Conservation (phyloP, 306 rosid genomes). For the Dryas drummondii region DNA sequence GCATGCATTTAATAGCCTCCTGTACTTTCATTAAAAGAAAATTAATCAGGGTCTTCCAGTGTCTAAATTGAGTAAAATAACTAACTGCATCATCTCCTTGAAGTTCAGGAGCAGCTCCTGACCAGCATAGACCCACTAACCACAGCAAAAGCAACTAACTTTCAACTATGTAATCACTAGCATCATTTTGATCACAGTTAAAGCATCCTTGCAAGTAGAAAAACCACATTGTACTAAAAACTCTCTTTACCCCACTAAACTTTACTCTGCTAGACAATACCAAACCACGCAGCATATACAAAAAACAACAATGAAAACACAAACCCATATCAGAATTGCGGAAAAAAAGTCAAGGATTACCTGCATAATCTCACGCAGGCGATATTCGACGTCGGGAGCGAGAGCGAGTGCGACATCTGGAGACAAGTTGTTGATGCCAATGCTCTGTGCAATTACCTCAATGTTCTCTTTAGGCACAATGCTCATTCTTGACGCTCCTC, state of each 20-base stretch:
- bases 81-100: background rate
- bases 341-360: constrained; percentile 24
- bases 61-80: background rate
- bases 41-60: background rate
- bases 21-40: constrained; percentile 31
- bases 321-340: background rate
- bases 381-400: constrained; percentile 89
- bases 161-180: background rate
- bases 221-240: too few species aligned
- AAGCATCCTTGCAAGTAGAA: too few species aligned
- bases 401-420: constrained; percentile 81
- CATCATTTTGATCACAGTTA: too few species aligned
- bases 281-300: background rate
- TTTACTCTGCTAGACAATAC: too few species aligned
- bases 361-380: constrained; percentile 96
- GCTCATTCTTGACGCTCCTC: constrained; percentile 51
- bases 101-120: background rate
- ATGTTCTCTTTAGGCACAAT: constrained; percentile 71
- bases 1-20: constrained; percentile 99
- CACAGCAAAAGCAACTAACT: constrained; percentile 11
- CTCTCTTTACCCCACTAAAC: too few species aligned
- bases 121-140: background rate
- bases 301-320: background rate
- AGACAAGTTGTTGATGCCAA: constrained; percentile 78
- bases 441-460: constrained; percentile 86